phyloP scores from a whole-genome alignment of 129 eudicot genomes.

The Centaurea solstitialis region DNA sequence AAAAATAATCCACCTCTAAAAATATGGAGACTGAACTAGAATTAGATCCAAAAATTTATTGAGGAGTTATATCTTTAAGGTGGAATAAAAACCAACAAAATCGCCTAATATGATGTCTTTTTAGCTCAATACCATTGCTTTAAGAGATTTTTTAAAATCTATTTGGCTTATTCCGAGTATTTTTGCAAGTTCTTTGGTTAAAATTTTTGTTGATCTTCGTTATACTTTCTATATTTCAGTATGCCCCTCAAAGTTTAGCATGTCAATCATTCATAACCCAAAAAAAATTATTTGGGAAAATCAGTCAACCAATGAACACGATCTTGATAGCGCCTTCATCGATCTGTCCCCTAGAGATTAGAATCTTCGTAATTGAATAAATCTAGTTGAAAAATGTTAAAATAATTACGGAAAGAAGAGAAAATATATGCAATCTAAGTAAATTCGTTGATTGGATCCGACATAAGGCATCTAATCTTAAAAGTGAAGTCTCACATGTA shows the following conservation, averaged over 20 bases:
- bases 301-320: no score
- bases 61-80: neutral
- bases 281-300: no score
- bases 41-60: neutral
- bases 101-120: no score
- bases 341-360: neutral
- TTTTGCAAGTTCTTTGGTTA: no score
- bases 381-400: neutral
- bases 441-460: slow-evolving; percentile 8
- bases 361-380: neutral
- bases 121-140: neutral
- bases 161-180: no score
- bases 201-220: no score
- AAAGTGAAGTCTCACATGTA: slow-evolving; percentile 11
- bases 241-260: neutral
- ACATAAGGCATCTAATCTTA: slow-evolving; percentile 1
- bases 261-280: no score
- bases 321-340: no score
- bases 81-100: no score
- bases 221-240: no score
- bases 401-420: neutral
- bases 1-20: neutral
- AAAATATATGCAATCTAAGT: neutral
- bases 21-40: neutral
- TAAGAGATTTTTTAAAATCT: no score